Evolutionary conservation across 1,139 yeast genomes (phyloP), one percentile per base, ranked within the genome.

Genomic region (Protomyces macrosporus): DNA sequence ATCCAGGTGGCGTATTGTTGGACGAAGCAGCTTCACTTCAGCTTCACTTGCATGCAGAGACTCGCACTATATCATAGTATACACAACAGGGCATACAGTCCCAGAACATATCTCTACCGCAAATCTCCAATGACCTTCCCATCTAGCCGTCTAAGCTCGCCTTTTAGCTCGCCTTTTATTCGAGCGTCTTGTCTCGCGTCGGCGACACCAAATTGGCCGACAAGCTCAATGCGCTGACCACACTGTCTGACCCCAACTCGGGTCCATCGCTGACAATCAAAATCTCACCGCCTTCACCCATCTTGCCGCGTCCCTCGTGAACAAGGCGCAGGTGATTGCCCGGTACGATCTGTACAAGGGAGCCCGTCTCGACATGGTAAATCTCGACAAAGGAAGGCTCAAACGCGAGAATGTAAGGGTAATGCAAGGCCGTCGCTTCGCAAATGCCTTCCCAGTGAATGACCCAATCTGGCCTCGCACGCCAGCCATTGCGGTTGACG

Each of bases 361-460:
- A 95, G 3, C 95, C 90, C 16, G 90, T 84, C 70, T 91, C 96
- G 71, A 91, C 89, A 71, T 90, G 93, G 68, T 98, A 81, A 65
- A 93, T 88, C 77, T 93, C 98, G 73, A 93, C 89, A 72, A 93
- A 90, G 66, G 85, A 87, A 34, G 87, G 83, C 72, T 93, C 98
- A 77, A 93, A 93, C 23, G 97, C 93, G 67, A 93, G 78, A 65
- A 93, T 79, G 73, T 90, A 93, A 3, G 98, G 98, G 76, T 91
- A 93, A 81, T 95, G 90, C 59, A 93, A 80, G 9, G 97, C 96
- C 74, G 93, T 90, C 67, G 87, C 86, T 72, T 88, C 95, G 3
- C 98, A 98, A 60, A 85, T 83, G 52, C 98, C 97, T 76, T 93
- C 98, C 98, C 98, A 93, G 73, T 88, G 87, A 63, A 93, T 87